phyloP scores from a whole-genome alignment of 2,329 filamentous ascomycete genomes.

The Colletotrichum melonis region DNA sequence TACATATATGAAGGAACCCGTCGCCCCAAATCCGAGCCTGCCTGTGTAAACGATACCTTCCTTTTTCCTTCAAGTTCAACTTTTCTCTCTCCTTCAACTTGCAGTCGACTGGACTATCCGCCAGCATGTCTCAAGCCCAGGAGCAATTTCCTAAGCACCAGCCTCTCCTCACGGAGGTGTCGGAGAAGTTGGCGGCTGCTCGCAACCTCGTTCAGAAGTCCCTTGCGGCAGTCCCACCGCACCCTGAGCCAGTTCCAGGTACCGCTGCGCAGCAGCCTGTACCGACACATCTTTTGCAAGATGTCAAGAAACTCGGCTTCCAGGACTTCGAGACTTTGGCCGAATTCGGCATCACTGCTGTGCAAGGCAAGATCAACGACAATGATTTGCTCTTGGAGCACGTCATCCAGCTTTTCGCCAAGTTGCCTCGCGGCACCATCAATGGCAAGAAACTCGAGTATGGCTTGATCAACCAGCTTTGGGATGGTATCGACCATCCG shows the following conservation, averaged over 20 bases:
- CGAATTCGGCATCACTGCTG: slow-evolving; percentile 32
- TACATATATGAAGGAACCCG: slow-evolving; percentile 17
- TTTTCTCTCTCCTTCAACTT: background rate
- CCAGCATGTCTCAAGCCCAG: slow-evolving; percentile 19
- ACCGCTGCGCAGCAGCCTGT: slow-evolving; percentile 1
- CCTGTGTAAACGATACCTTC: background rate
- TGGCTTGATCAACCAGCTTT: slow-evolving; percentile 37
- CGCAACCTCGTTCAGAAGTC: slow-evolving; percentile 23
- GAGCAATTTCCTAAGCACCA: slow-evolving; percentile 30
- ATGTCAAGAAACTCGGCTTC: slow-evolving; percentile 36
- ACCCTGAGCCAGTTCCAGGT: slow-evolving; percentile 7
- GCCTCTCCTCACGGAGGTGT: slow-evolving; percentile 10
- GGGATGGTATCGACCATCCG: slow-evolving; percentile 37
- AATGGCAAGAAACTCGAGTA: slow-evolving; percentile 35
- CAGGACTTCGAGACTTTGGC: slow-evolving; percentile 36
- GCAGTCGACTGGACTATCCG: background rate
- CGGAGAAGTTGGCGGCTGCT: slow-evolving; percentile 27
- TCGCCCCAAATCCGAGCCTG: background rate
- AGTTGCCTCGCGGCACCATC: slow-evolving; percentile 30
- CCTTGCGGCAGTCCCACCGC: slow-evolving; percentile 14
- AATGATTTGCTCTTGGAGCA: slow-evolving; percentile 35
- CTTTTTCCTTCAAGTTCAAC: background rate
- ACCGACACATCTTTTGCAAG: slow-evolving; percentile 32
- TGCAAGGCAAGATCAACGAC: slow-evolving; percentile 33
- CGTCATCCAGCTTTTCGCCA: slow-evolving; percentile 36